A percentile compares a stretch with the other conserved stretches of the same genome.
phyloP scores from a whole-genome alignment of 495 filamentous ascomycete species.

The Aspergillus kassunensis region DNA sequence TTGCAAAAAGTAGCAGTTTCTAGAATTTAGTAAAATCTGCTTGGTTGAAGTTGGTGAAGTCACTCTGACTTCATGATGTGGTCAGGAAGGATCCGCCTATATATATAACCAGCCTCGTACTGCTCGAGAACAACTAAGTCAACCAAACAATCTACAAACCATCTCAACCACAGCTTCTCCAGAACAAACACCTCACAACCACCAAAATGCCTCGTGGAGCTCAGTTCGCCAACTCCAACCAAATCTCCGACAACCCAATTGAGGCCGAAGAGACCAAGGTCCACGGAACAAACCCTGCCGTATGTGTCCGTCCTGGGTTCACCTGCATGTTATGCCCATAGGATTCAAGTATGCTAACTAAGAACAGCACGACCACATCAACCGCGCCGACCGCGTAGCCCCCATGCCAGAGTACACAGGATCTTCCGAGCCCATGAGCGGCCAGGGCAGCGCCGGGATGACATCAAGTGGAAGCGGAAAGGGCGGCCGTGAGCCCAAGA shows the following conservation, averaged over 20 bases:
- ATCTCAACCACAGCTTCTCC: too few species aligned
- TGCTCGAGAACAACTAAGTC: too few species aligned
- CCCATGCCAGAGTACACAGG: conserved; percentile 40
- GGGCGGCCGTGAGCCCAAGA: conserved; percentile 41
- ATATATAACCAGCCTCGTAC: too few species aligned
- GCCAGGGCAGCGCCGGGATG: conserved; percentile 20
- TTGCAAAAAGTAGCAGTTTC: too few species aligned
- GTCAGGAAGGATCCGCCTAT: too few species aligned
- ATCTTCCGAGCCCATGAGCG: conserved; percentile 25
- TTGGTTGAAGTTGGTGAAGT: too few species aligned
- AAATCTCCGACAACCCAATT: conserved; percentile 46
- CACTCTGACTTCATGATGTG: too few species aligned
- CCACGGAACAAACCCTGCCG: conserved; percentile 36
- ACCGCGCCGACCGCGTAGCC: conserved; percentile 40
- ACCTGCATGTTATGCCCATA: background rate
- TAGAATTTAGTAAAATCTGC: too few species aligned
- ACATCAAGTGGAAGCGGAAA: conserved; percentile 32
- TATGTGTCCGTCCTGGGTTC: conserved; percentile 19
- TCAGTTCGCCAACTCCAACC: conserved; percentile 44
- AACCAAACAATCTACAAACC: too few species aligned
- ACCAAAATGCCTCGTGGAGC: conserved; percentile 49
- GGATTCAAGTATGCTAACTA: background rate
- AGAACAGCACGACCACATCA: conserved; percentile 33
- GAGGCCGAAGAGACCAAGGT: conserved; percentile 42
- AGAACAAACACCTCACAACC: background rate